Evolutionary conservation across 2,329 filamentous ascomycete species (phyloP), one percentile per base, ranked within the genome.

Genomic region (Fusarium bactridioides): DNA sequence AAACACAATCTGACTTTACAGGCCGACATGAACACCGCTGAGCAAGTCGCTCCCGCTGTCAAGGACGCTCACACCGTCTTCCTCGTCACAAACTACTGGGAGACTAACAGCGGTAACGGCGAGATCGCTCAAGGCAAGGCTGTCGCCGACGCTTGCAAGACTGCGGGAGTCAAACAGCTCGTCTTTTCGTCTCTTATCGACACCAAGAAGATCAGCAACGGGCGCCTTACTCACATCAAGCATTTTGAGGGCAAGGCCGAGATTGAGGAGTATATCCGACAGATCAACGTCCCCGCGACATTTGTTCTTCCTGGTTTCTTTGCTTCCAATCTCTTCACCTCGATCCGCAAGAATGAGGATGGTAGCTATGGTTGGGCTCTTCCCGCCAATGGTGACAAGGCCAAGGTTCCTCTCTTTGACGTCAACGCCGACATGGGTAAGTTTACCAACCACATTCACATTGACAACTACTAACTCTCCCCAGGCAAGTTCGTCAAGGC

Each of bases 191-290:
- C 84, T 12, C 80, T 86, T 41, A 76, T 83, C 41, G 74, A 85
- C 66, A 77, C 82, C 33, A 81, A 78, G 4, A 75, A 84, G 41
- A 74, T 77, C 7, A 80, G 82, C 44, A 78, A 79, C 1, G 85
- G 84, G 5, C 77, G 73, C 2, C 77, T 86, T 4, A 44, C 77
- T 7, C 72, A 82, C 23, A 83, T 86, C 11, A 67, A 79, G 53
- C 85, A 87, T 64, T 91, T 91, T 66, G 89, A 91, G 72, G 81
- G 80, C 65, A 91, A 91, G 76, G 86, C 87, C 33, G 79, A 85
- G 37, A 84, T 88, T 18, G 88, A 90, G 70, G 67, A 82, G n/a
- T 89, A 91, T 70, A 88, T 91, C 61, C 85, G 86, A 16, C 62
- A 74, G 0, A 79, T 85, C 5, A 83, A 83, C 0, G 78, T 91